Conservation (phyloP, 1,284 basidiomycete species). For the Omphalotus olearius region DNA sequence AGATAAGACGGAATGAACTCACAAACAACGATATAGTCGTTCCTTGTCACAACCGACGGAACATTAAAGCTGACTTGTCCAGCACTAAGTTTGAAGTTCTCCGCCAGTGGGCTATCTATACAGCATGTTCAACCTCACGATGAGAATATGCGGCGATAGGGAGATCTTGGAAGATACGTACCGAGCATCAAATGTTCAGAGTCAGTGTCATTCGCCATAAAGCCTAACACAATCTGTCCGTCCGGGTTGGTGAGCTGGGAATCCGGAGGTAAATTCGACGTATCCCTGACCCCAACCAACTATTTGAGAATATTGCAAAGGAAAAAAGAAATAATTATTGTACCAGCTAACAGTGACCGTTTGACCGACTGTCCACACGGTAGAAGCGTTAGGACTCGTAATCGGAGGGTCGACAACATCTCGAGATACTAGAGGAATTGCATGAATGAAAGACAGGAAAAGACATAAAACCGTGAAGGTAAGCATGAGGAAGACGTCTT, state of each 20-base stretch:
- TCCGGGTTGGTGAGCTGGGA: constrained; percentile 41
- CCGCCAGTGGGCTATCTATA: constrained; percentile 51
- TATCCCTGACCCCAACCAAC: constrained; percentile 37
- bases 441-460: constrained; percentile 24
- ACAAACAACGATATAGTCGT: constrained; percentile 46
- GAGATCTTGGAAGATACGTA: constrained; percentile 28
- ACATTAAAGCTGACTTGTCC: constrained; percentile 52
- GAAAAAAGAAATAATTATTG: constrained; percentile 16
- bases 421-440: constrained; percentile 36
- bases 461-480: constrained; percentile 30
- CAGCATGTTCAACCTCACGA: constrained; percentile 4
- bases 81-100: constrained; percentile 46
- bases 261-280: constrained; percentile 42
- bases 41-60: constrained; percentile 41
- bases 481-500: constrained; percentile 26
- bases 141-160: background rate
- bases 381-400: constrained; percentile 44
- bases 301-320: constrained; percentile 7
- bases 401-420: constrained; percentile 55
- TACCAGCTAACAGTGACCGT: constrained; percentile 57
- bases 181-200: constrained; percentile 43
- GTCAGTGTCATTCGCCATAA: constrained; percentile 40
- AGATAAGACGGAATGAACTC: constrained; percentile 21
- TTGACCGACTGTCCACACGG: constrained; percentile 52
- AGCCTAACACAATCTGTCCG: constrained; percentile 53